Base-by-base conservation (phyloP, 2,329 filamentous ascomycete species). In the Alternaria angustiovoidea region DNA sequence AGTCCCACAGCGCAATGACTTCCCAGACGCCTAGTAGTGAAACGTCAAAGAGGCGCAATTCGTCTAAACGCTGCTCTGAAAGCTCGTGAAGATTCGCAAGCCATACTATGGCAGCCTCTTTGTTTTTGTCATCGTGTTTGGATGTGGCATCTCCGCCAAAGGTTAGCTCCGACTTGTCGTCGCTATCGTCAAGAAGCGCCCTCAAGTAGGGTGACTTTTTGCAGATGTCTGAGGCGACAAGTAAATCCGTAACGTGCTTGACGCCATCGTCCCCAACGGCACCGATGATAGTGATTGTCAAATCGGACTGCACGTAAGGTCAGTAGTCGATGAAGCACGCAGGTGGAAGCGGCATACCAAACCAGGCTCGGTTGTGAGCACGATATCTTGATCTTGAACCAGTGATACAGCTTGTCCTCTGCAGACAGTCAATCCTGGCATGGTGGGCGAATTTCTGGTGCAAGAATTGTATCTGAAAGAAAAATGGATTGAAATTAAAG, bases 61-160 rank as follows among this genome's bases (percentile, higher is more conserved):
- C 54, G 34, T 41, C 11, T 54, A 64, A 55, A n/a, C 57, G 56
- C 44, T 64, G 16, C 18, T 61, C 20, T 18, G 51, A n/a, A 0
- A 68, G 61, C 4, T 41, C 49, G 18, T 66, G 65, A 2, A 68
- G 57, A 32, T 63, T 61, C 6, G 65, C 61, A 4, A 68, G 47
- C 59, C 49, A 58, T 22, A 64, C 41, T 4, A 66, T 51, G 3
- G 48, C 47, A 34, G 59, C 61, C 53, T 66, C 59, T 14, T 51
- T 62, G 34, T 62, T 53, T 24, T 64, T 52, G 9, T 59, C 59
- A 9, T 61, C 59, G 7, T 63, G 28, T 3, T 57, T 34, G 9
- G 49, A 42, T 46, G 54, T 63, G 11, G 56, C 44, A 4, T 62
- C 55, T 5, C 47, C 61, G 16, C 61, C 65, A 2, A 67, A 32